Conservation (phyloP, 495 filamentous ascomycete species). For the Ramalina intermedia region DNA sequence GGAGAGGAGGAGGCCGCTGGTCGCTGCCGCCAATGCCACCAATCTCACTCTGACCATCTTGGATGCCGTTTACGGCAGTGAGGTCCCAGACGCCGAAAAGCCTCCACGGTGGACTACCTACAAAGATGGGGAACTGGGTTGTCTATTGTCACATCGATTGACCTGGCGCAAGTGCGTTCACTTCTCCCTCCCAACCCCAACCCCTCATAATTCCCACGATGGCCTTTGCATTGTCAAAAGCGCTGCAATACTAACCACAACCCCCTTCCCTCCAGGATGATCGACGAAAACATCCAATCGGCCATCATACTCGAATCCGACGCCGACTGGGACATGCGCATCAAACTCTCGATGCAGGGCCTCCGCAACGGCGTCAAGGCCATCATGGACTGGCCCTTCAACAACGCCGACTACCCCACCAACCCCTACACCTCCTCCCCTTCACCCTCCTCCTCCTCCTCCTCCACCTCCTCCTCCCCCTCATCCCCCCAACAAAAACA, state of each 20-base stretch:
- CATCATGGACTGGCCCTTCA: constrained; percentile 26
- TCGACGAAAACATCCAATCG: constrained; percentile 23
- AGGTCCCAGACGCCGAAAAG: neutral
- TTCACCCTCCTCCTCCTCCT: constrained; percentile 6
- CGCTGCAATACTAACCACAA: too few relatives aligned
- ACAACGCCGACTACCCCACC: constrained; percentile 13
- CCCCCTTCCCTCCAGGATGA: constrained; percentile 11
- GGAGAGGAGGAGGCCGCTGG: neutral
- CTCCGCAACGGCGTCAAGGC: constrained; percentile 44
- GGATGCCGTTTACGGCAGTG: neutral
- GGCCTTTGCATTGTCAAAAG: too few relatives aligned
- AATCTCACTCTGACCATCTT: neutral
- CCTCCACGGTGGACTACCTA: neutral
- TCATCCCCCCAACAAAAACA: neutral
- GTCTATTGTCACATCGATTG: neutral
- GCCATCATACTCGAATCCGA: constrained; percentile 34
- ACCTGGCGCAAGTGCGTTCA: neutral
- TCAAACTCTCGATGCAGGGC: constrained; percentile 16
- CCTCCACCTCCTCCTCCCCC: constrained; percentile 5
- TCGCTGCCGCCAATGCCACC: neutral
- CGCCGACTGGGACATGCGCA: constrained; percentile 31
- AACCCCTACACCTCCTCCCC: too few relatives aligned
- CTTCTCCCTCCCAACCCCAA: too few relatives aligned
- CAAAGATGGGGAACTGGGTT: neutral
- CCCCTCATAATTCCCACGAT: too few relatives aligned